Evolutionary conservation across 2,329 filamentous ascomycete genomes (phyloP).

Genomic region (Aspergillus aculeatinus): DNA sequence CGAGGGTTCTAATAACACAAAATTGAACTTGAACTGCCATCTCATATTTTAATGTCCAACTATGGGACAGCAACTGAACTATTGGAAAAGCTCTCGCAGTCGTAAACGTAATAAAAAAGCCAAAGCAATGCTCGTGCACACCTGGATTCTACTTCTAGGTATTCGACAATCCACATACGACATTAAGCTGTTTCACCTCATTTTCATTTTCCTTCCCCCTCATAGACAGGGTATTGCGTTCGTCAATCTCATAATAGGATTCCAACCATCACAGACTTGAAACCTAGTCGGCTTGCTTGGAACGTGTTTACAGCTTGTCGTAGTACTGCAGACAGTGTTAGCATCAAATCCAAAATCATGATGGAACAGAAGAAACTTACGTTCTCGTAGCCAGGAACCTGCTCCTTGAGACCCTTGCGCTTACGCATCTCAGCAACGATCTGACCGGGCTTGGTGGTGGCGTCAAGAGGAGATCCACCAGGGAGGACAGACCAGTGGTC

Average conservation of each 20-base stretch:
- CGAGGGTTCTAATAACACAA: background rate
- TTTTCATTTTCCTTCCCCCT: constrained; percentile 26
- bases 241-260: constrained; percentile 46
- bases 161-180: constrained; percentile 32
- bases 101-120: constrained; percentile 32
- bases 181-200: constrained; percentile 30
- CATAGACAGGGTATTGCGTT: constrained; percentile 40
- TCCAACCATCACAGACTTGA: constrained; percentile 36
- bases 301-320: constrained; percentile 85
- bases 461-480: constrained; percentile 87
- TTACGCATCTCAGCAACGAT: constrained; percentile 90
- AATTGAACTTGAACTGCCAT: constrained; percentile 19
- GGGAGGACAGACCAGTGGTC: constrained; percentile 98
- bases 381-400: constrained; percentile 91
- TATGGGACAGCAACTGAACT: constrained; percentile 25
- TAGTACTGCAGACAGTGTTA: constrained; percentile 69
- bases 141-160: constrained; percentile 34
- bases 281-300: constrained; percentile 44
- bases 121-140: constrained; percentile 29
- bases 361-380: constrained; percentile 59
- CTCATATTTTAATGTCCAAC: constrained; percentile 33
- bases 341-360: constrained; percentile 1
- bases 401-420: constrained; percentile 98
- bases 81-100: constrained; percentile 29
- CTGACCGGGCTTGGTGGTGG: constrained; percentile 75